Percentiles rank a stretch among this genome's conserved stretches.
These are phyloP conservation scores for Gyrodon lividus DNA, from an alignment of 768 basidiomycete species.

Conservation along the genomic window DNA sequence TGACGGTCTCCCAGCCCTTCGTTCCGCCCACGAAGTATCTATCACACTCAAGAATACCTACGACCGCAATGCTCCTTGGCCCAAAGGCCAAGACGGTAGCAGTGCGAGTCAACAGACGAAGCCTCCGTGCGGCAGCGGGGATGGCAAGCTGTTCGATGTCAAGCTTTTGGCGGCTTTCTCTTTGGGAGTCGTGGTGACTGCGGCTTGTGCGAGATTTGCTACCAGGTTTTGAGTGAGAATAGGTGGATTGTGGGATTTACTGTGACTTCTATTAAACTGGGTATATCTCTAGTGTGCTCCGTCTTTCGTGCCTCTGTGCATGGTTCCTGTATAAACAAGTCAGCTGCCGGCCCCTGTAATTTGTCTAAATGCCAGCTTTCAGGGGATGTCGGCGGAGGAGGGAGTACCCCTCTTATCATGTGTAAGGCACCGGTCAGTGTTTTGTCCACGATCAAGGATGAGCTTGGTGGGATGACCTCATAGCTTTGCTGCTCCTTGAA, in stretches of 20 bases:
- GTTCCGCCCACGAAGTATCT: slow-evolving; percentile 25
- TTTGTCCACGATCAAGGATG: too few relatives aligned
- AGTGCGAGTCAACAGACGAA: not conserved
- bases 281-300: too few relatives aligned
- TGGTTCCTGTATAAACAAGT: too few relatives aligned
- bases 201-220: slow-evolving; percentile 11
- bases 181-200: slow-evolving; percentile 24
- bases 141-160: not conserved
- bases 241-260: not conserved
- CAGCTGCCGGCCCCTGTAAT: too few relatives aligned
- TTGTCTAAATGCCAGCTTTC: too few relatives aligned
- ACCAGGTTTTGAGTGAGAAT: slow-evolving; percentile 2
- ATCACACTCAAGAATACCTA: slow-evolving; percentile 22
- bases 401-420: too few relatives aligned
- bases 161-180: slow-evolving; percentile 30
- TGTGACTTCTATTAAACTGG: not conserved
- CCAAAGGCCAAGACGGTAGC: not conserved
- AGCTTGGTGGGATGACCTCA: too few relatives aligned
- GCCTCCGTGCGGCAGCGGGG: not conserved
- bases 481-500: too few relatives aligned
- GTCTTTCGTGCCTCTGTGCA: too few relatives aligned
- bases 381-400: too few relatives aligned
- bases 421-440: too few relatives aligned
- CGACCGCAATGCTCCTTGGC: slow-evolving; percentile 14
- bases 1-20: slow-evolving; percentile 55